These are phyloP conservation scores for Moesziomyces parantarcticus DNA, from an alignment of 1,284 basidiomycete species.

Conservation along the genomic window DNA sequence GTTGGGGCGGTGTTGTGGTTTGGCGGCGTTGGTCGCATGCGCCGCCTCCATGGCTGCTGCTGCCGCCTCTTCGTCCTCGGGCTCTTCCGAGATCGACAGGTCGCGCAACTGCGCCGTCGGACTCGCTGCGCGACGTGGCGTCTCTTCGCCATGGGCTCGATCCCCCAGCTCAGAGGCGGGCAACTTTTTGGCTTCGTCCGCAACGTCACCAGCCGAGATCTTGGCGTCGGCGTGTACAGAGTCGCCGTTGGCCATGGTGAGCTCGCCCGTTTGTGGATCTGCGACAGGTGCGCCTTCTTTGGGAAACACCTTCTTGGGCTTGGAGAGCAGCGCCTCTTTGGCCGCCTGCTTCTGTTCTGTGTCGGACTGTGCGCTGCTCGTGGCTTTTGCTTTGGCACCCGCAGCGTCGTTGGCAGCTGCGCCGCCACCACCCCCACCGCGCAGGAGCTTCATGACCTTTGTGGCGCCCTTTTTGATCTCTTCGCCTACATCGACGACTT, in stretches of 20 bases:
- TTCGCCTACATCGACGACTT: conserved; percentile 58
- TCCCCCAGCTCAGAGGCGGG: background rate
- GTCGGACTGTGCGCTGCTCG: background rate
- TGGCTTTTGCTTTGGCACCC: conserved; percentile 2
- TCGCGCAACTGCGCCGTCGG: conserved; percentile 19
- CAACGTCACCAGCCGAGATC: conserved; percentile 9
- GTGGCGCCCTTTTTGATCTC: conserved; percentile 52
- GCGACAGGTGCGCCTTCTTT: conserved; percentile 47
- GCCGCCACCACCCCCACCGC: conserved; percentile 41
- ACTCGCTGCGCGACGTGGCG: conserved; percentile 26
- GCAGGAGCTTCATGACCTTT: conserved; percentile 52
- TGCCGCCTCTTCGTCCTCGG: conserved; percentile 32
- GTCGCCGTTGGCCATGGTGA: conserved; percentile 32
- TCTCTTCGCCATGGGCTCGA: conserved; percentile 18
- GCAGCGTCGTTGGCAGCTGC: conserved; percentile 16
- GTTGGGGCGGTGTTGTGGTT: conserved; percentile 13
- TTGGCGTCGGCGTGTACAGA: conserved; percentile 4
- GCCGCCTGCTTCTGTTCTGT: background rate
- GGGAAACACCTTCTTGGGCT: conserved; percentile 38
- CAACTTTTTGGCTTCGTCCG: conserved; percentile 21
- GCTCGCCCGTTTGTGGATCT: conserved; percentile 37
- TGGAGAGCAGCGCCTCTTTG: conserved; percentile 9
- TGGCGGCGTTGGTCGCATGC: conserved; percentile 24
- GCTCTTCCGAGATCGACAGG: conserved; percentile 32
- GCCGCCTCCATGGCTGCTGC: conserved; percentile 40